phyloP scores from a whole-genome alignment of 2,329 filamentous ascomycete species.

The Trichoderma sp. region DNA sequence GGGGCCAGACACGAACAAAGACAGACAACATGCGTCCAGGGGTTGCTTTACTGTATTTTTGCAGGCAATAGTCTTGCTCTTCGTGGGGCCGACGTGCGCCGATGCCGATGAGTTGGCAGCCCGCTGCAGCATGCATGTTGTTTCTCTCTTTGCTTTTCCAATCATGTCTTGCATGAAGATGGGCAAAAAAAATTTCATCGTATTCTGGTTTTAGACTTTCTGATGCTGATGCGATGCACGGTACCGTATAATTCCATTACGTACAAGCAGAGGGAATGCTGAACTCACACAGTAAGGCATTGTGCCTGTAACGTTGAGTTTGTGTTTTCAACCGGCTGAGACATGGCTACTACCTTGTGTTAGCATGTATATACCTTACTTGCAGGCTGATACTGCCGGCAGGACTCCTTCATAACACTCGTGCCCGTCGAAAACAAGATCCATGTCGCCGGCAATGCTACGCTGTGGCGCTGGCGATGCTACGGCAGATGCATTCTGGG shows the following conservation, averaged over 20 bases:
- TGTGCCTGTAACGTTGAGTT: not conserved
- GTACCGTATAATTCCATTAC: not conserved
- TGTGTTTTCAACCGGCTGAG: not conserved
- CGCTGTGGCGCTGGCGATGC: not conserved
- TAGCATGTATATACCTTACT: not conserved
- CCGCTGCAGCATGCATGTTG: not conserved
- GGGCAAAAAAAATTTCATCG: not conserved
- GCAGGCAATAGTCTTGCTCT: not conserved
- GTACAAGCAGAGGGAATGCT: not conserved
- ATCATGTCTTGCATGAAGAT: not conserved
- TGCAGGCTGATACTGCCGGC: not conserved
- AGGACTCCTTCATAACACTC: not conserved
- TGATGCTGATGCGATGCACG: not conserved
- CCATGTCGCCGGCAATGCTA: not conserved
- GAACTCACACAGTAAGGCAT: not conserved
- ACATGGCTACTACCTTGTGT: not conserved
- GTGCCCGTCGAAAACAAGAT: not conserved
- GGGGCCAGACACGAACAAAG: not conserved
- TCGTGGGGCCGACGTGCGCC: constrained; percentile 5
- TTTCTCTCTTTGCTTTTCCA: not conserved
- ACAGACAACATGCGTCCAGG: not conserved
- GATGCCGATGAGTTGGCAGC: constrained; percentile 16
- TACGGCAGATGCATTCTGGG: not conserved
- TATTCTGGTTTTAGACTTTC: not conserved
- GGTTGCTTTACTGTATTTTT: not conserved